Evolutionary conservation across 2,329 filamentous ascomycete species (phyloP).

Genomic region (Xylariaceae sp.): DNA sequence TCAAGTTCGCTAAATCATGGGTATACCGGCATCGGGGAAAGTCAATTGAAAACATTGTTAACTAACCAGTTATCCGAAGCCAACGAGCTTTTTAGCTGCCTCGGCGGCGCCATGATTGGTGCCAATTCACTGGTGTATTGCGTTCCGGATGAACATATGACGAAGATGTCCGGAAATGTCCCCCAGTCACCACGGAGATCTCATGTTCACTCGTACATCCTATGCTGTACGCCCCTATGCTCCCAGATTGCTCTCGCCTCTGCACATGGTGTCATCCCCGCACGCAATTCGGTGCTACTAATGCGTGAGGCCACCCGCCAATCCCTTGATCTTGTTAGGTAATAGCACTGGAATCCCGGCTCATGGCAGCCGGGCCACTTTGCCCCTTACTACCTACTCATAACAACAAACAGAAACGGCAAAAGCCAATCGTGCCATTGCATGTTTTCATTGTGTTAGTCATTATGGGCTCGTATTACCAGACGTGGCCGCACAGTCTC

Average conservation of each 20-base stretch:
- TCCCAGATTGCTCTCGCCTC: conserved; percentile 7
- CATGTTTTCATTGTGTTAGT: conserved; percentile 19
- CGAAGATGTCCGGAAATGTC: conserved; percentile 4
- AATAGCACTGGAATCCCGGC: conserved; percentile 24
- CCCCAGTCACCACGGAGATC: conserved; percentile 16
- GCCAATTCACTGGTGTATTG: neutral
- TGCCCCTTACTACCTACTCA: conserved; percentile 12
- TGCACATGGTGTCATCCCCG: conserved; percentile 25
- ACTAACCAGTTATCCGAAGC: neutral
- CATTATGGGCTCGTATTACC: conserved; percentile 10
- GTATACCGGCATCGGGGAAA: conserved; percentile 5
- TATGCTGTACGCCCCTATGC: conserved; percentile 12
- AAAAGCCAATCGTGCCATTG: conserved; percentile 19
- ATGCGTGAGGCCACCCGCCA: conserved; percentile 21
- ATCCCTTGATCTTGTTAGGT: conserved; percentile 26
- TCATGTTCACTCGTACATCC: conserved; percentile 8
- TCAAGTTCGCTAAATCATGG: conserved; percentile 11
- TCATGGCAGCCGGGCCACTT: conserved; percentile 12
- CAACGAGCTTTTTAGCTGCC: neutral
- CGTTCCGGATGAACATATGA: conserved; percentile 4
- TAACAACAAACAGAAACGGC: conserved; percentile 15
- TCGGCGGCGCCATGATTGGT: conserved; percentile 3
- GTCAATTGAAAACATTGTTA: conserved; percentile 7
- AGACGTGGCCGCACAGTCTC: conserved; percentile 12
- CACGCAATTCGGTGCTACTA: conserved; percentile 26